These are phyloP conservation scores for Karstenula rhodostoma DNA, from an alignment of 2,329 filamentous ascomycete genomes.

Conservation along the genomic window DNA sequence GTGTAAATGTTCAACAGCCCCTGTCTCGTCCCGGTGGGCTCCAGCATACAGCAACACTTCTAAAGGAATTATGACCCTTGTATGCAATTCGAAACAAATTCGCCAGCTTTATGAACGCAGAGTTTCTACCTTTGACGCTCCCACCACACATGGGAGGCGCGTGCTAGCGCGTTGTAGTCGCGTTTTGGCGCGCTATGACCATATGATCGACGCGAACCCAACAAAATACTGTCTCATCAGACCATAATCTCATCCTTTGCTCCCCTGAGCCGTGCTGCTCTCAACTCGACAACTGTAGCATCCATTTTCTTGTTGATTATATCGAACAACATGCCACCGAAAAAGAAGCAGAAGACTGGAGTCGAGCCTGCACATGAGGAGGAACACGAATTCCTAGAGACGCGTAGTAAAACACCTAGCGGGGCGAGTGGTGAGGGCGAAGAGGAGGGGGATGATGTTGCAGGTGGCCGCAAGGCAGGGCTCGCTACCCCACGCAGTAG, in stretches of 20 bases:
- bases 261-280: background rate
- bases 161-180: background rate
- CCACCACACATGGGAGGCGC: too few species aligned
- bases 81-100: too few species aligned
- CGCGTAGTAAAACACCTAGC: too few species aligned
- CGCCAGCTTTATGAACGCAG: too few species aligned
- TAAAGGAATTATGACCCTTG: too few species aligned
- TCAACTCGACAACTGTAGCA: background rate
- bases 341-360: conserved; percentile 6
- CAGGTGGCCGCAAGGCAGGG: background rate
- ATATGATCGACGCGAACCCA: background rate
- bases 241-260: background rate
- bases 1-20: too few species aligned
- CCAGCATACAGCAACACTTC: too few species aligned
- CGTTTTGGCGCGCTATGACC: background rate
- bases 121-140: too few species aligned
- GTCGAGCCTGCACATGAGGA: background rate
- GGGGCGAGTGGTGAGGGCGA: background rate
- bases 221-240: background rate
- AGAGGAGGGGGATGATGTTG: too few species aligned
- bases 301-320: background rate
- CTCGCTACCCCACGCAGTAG: background rate
- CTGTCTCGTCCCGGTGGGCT: too few species aligned
- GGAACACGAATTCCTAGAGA: background rate
- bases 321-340: background rate